A percentile compares a stretch with the other conserved stretches of the same genome.
These are phyloP conservation scores for Pythium brassicae DNA, from an alignment of 352 stramenopile species.

Conservation along the genomic window DNA sequence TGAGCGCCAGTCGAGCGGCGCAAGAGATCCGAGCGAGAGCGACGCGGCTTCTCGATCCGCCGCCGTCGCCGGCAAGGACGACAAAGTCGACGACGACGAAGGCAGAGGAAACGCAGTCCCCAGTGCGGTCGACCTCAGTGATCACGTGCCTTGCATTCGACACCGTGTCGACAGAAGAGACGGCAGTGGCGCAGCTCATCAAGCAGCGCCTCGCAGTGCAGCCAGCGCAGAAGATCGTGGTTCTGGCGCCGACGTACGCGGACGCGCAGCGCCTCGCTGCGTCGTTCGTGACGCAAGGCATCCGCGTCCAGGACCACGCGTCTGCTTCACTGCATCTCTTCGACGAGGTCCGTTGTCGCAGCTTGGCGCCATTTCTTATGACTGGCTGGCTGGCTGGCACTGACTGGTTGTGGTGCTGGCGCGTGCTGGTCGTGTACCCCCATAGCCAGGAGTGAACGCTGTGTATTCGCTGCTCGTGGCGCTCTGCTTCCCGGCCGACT, in stretches of 20 bases:
- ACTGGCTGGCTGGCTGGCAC: too few relatives aligned
- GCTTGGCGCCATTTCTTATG: not conserved
- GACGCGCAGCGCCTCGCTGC: conserved; percentile 33
- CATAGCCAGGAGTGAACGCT: conserved; percentile 46
- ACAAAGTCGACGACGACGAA: not conserved
- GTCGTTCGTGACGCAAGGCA: conserved; percentile 27
- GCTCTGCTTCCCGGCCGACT: conserved; percentile 62
- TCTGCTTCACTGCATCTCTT: conserved; percentile 15
- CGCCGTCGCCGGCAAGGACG: not conserved
- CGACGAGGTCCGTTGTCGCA: conserved; percentile 15
- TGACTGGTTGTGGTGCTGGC: not conserved
- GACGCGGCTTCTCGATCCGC: not conserved
- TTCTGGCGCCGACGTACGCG: conserved; percentile 32
- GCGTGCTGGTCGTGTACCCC: not conserved
- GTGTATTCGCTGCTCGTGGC: conserved; percentile 68
- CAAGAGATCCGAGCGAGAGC: conserved; percentile 8
- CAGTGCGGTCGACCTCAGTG: not conserved
- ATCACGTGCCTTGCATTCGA: conserved; percentile 16
- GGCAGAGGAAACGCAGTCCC: not conserved
- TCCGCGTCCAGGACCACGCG: conserved; percentile 20
- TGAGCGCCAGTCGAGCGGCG: not conserved
- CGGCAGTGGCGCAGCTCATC: conserved; percentile 10
- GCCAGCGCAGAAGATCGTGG: conserved; percentile 15
- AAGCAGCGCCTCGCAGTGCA: conserved; percentile 4
- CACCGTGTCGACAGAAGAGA: conserved; percentile 20